Conservation (phyloP, 805 yeast species). For the Ogataea nitratoaversa region DNA sequence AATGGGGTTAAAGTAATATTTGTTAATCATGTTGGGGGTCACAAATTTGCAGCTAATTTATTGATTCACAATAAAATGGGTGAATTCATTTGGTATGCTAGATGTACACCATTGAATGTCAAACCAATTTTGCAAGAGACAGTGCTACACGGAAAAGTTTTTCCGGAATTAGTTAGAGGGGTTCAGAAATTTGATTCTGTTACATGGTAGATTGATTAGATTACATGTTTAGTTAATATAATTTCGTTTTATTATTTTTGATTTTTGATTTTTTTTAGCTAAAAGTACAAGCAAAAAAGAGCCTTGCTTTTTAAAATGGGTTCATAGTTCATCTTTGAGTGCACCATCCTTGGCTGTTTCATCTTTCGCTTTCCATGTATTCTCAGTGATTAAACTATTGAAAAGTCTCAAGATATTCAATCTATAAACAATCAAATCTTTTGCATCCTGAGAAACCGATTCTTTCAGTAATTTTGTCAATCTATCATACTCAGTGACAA, state of each 20-base stretch:
- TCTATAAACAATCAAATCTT: slow-evolving; percentile 50
- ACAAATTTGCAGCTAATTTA: slow-evolving; percentile 88
- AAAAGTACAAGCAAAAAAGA: too few relatives aligned
- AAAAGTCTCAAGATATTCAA: slow-evolving; percentile 44
- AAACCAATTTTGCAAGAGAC: slow-evolving; percentile 73
- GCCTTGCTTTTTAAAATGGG: too few relatives aligned
- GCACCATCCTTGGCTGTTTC: too few relatives aligned
- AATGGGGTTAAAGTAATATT: slow-evolving; percentile 69
- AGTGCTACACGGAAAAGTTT: slow-evolving; percentile 61
- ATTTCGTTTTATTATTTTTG: background rate
- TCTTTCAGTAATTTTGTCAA: slow-evolving; percentile 38
- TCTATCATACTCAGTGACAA: slow-evolving; percentile 43
- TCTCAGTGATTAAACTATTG: slow-evolving; percentile 14
- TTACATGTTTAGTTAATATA: too few relatives aligned
- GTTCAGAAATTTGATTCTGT: slow-evolving; percentile 50
- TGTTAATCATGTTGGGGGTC: slow-evolving; percentile 93
- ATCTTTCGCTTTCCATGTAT: slow-evolving; percentile 14
- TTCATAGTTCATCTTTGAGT: slow-evolving; percentile 15
- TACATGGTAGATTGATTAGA: slow-evolving; percentile 52
- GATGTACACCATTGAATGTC: slow-evolving; percentile 75
- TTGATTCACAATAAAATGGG: slow-evolving; percentile 70
- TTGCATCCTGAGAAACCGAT: slow-evolving; percentile 36
- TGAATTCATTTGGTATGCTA: slow-evolving; percentile 83
- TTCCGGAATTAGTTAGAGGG: slow-evolving; percentile 64
- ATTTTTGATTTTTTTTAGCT: background rate